Base-by-base conservation (phyloP, 495 filamentous ascomycete genomes). In the Tetracladium marchalianum region DNA sequence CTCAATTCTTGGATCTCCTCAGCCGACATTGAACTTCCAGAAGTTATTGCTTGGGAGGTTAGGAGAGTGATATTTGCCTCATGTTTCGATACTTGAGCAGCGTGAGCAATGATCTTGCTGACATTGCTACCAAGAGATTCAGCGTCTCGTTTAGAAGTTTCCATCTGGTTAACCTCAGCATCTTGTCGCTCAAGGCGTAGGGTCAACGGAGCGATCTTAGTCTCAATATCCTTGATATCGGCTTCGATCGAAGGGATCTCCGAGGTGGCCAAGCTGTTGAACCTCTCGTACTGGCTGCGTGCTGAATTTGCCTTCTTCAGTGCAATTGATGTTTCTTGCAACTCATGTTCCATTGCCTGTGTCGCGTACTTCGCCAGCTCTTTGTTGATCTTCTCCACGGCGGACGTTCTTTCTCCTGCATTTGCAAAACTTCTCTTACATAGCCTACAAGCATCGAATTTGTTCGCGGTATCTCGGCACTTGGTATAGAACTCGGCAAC, bases 1-100 rank as follows among this genome's bases (percentile, higher is more conserved):
- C 86, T 77, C 41, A 92, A 75, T 12, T 84, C 76, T 52, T 89
- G 85, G 48, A 97, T 86, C 50, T 94, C 85, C 41, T 95, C 83
- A 13, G 87, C 66, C 6, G 83, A 83, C 49, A 82, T 78, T 5
- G 75, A 66, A 12, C 72, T 55, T 2, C 78, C 77, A 50, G 70
- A 63, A 12, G 82, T 76, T 41, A 81, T 76, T 53, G 95, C 78
- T 47, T 89, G 86, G 7, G 75, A 74, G 10, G 75, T 68, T 24
- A 89, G 69, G 41, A 84, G 76, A 49, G 80, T 67, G 41, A 93
- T 80, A 56, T 94, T 81, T 43, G 66, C 65, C 53, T 84, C 71
- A 39, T 83, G 77, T 24, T 77, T 75, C 32, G 70, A 66, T 42
- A 92, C 82, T 31, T 95, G 87, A 41, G 69, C 72, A 53, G 75